phyloP scores from a whole-genome alignment of 768 basidiomycete genomes.

The Russula compacta region DNA sequence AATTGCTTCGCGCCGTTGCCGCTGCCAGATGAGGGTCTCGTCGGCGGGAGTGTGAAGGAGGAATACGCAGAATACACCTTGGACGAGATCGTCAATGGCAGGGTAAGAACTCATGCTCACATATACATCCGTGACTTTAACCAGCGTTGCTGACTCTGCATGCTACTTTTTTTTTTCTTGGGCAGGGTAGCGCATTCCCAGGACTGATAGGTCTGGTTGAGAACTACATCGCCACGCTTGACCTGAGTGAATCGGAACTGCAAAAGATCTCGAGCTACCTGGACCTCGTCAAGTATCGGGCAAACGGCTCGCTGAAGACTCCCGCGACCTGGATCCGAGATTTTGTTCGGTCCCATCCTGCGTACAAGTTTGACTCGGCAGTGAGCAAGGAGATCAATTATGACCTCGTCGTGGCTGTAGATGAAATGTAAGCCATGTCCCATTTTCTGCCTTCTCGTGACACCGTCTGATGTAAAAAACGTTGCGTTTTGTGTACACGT shows the following conservation, averaged over 20 bases:
- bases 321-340: constrained; percentile 90
- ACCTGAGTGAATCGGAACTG: constrained; percentile 54
- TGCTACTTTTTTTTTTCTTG: background rate
- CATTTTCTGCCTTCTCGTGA: background rate
- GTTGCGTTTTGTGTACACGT: background rate
- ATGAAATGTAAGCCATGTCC: constrained; percentile 72
- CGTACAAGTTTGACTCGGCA: constrained; percentile 89
- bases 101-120: constrained; percentile 37
- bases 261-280: constrained; percentile 67
- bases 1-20: constrained; percentile 66
- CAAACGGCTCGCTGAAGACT: constrained; percentile 75
- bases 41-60: constrained; percentile 47
- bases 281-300: constrained; percentile 65
- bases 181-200: constrained; percentile 55
- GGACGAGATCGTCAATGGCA: constrained; percentile 91
- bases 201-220: constrained; percentile 76
- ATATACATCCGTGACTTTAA: too few species aligned
- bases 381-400: constrained; percentile 90
- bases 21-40: constrained; percentile 37
- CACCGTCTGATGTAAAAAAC: background rate
- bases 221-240: constrained; percentile 79
- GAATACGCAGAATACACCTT: constrained; percentile 92
- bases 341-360: constrained; percentile 84
- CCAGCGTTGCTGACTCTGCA: background rate
- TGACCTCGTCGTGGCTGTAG: constrained; percentile 80